Base-by-base conservation (phyloP, 352 stramenopile species). In the Phytophthora hibernalis region DNA sequence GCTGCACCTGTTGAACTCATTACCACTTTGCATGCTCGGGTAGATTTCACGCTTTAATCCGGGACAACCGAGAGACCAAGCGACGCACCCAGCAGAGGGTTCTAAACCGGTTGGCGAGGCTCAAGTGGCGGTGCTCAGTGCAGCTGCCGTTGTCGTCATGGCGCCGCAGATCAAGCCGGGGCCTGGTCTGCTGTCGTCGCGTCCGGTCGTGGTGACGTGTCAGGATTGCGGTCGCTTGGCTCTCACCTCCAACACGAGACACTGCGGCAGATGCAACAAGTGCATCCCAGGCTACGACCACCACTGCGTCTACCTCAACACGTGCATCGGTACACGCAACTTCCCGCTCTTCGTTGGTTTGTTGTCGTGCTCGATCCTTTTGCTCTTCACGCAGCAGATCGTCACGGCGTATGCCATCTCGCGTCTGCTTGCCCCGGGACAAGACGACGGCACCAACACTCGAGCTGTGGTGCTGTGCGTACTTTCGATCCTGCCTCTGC, bases 271-370 rank as follows among this genome's bases (percentile, higher is more conserved):
- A 54, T 99, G 96, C 71, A 89, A 97, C 72, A 99, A 98, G 76
- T 98, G 96, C 78, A 84, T 98, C 31, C 73, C 76, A 15, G 83
- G 87, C 50, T 98, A 98, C 72, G 95, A 99, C 77, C 95, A 99
- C 82, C 96, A 99, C 79, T 99, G 96, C 74, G 83, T 89, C 45
- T 97, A 93, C 89, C 83, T 98, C 54, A 98, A 98, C 72, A 98
- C 93, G 40, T 98, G 96, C 74, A 91, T 98, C 33, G 93, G 93
- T 44, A 73, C 69, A 45, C 77, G 76, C 60, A 93, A 91, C 70
- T 84, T 90, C 56, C 65, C 65, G 63, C 73, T 87, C 3, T 92
- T 91, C 53, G 74, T 86, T 8, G 78, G 65, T 15, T 65, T 92
- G 42, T 57, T 94, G 26, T 77, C 70, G 50, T 90, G 76, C 62